Evolutionary conservation across 176 grass and related monocot species (phyloP).

Genomic region (Raddia guianensis): DNA sequence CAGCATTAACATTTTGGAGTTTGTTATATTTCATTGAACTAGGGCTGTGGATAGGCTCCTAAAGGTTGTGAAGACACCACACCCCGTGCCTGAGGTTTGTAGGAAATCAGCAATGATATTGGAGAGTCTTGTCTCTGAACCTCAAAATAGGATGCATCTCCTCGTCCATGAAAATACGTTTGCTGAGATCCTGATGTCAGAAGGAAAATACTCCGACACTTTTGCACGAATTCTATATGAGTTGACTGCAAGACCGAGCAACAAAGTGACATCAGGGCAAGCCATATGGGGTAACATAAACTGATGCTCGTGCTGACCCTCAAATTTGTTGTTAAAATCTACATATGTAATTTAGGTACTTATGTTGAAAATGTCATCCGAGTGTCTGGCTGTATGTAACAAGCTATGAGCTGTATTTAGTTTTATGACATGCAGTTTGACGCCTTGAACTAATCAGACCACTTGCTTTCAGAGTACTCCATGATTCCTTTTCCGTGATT

Average conservation of each 20-base stretch:
- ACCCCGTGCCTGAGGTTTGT: conserved; percentile 80
- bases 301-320: conserved; percentile 28
- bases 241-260: conserved; percentile 82
- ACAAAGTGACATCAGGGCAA: conserved; percentile 68
- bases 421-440: conserved; percentile 12
- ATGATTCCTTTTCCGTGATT: not conserved
- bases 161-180: conserved; percentile 89
- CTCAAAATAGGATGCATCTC: conserved; percentile 83
- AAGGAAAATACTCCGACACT: conserved; percentile 86
- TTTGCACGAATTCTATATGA: conserved; percentile 91
- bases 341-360: conserved; percentile 22
- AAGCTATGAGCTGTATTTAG: conserved; percentile 29
- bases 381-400: conserved; percentile 34
- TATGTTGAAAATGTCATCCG: not conserved
- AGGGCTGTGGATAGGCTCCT: conserved; percentile 97
- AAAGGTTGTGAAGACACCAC: conserved; percentile 79
- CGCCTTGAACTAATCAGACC: not conserved
- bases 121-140: conserved; percentile 89
- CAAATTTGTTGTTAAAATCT: conserved; percentile 15
- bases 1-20: not conserved
- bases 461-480: not conserved
- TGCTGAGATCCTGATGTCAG: conserved; percentile 81
- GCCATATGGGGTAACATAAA: conserved; percentile 97
- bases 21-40: conserved; percentile 33
- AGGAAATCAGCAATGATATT: conserved; percentile 92